Base-by-base conservation (phyloP, 2,329 filamentous ascomycete species). In the Penicillium sp. region DNA sequence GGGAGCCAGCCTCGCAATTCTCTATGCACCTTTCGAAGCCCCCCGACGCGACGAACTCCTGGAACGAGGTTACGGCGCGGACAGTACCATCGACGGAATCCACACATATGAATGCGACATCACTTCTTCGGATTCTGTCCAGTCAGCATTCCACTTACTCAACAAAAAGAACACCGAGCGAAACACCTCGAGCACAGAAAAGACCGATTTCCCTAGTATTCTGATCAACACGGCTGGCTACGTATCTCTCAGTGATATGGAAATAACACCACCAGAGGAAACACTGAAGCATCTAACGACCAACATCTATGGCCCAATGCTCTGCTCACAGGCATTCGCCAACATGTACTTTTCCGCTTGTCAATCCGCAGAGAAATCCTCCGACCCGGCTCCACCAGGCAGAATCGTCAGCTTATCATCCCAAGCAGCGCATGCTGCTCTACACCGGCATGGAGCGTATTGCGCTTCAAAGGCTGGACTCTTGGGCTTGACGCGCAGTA, bases 381-480 rank as follows among this genome's bases (percentile, higher is more conserved):
- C 60, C 5, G 58, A 21, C 5, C 58, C 58, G 1, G 57, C 63
- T 0, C 71, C 72, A 0, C 72, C 74, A 0, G 77, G 77, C 0
- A 62, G 78, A 4, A 79, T 81, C 46, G 74, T 81, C 27, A 79
- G 73, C 49, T 72, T 81, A 43, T 73, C 77, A 3, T 77, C 73
- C 2, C 77, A 80, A 57, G 78, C 78, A 1, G 77, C 76, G 3
- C 77, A 80, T 58, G 73, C 76, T 0, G 77, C 78, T 1, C 69
- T 81, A 2, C 71, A 73, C 43, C 67, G 71, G 1, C 78, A 81
- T 51, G 75, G 76, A 1, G 76, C 77, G 0, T 81, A 80, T 59
- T 81, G 78, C 53, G 77, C 78, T 1, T 77, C 75, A 4, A 81
- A 80, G 48, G 77, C 78, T 5, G 78, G 72, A 0, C 59, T 81